Conservation (phyloP, 2,329 filamentous ascomycete genomes). For the Knoxdaviesia capensis region DNA sequence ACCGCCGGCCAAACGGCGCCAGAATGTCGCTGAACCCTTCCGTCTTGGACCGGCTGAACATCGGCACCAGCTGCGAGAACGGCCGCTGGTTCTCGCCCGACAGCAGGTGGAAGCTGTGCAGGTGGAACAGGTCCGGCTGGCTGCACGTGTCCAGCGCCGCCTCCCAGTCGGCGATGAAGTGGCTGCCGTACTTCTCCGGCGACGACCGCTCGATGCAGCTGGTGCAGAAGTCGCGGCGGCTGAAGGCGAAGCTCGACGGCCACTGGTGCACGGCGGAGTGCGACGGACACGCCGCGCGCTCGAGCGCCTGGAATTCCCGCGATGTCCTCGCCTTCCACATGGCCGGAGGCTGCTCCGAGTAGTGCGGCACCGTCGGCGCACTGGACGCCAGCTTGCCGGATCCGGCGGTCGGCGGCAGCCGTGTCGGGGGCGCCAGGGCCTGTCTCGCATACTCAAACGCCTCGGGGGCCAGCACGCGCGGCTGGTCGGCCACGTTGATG, state of each 20-base stretch:
- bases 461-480: constrained; percentile 38
- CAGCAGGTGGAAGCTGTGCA: constrained; percentile 52
- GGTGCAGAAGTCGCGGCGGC: constrained; percentile 1
- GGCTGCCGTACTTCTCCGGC: too few species aligned
- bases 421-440: too few species aligned
- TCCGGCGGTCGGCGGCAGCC: too few species aligned
- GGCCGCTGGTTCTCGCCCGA: constrained; percentile 37
- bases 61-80: constrained; percentile 44
- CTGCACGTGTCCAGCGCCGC: constrained; percentile 48
- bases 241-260: too few species aligned
- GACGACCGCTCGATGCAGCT: constrained; percentile 25
- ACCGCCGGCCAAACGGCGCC: constrained; percentile 33
- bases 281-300: too few species aligned
- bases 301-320: too few species aligned
- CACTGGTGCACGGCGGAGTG: too few species aligned
- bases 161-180: constrained; percentile 47
- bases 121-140: constrained; percentile 53
- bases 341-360: too few species aligned
- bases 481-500: constrained; percentile 62
- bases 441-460: too few species aligned
- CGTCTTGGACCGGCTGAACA: constrained; percentile 59
- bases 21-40: constrained; percentile 58
- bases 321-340: too few species aligned
- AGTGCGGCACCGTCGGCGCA: too few species aligned
- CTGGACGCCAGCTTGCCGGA: too few species aligned